These are phyloP conservation scores for Fusarium citri DNA, from an alignment of 2,329 filamentous ascomycete genomes.

Conservation along the genomic window DNA sequence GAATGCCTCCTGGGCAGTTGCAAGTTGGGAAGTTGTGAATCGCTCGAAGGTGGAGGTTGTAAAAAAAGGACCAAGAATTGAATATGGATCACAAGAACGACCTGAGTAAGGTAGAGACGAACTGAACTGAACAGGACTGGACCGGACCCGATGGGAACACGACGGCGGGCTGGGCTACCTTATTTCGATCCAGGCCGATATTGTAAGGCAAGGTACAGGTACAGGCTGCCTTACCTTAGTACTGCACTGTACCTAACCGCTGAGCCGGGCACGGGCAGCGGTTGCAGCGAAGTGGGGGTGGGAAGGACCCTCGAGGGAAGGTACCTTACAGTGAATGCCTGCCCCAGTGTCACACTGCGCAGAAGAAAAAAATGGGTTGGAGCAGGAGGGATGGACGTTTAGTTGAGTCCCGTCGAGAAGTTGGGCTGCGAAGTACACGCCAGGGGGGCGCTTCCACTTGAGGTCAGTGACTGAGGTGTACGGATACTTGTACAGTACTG, in stretches of 20 bases:
- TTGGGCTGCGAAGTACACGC: slow-evolving; percentile 18
- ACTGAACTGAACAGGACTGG: background rate
- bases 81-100: slow-evolving; percentile 7
- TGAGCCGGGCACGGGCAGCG: slow-evolving; percentile 22
- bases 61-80: slow-evolving; percentile 40
- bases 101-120: slow-evolving; percentile 6
- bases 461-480: slow-evolving; percentile 11
- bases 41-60: slow-evolving; percentile 36
- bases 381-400: background rate
- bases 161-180: slow-evolving; percentile 38
- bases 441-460: slow-evolving; percentile 15
- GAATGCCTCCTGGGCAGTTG: slow-evolving; percentile 46
- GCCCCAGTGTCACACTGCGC: slow-evolving; percentile 1
- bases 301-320: slow-evolving; percentile 22
- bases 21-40: slow-evolving; percentile 42
- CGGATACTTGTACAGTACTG: background rate
- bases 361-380: background rate
- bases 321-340: slow-evolving; percentile 40
- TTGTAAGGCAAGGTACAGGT: slow-evolving; percentile 16
- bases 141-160: slow-evolving; percentile 4
- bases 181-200: slow-evolving; percentile 40
- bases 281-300: slow-evolving; percentile 34
- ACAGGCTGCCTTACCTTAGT: background rate
- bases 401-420: background rate
- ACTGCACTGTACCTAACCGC: slow-evolving; percentile 20